These are phyloP conservation scores for Starmera amethionina DNA, from an alignment of 805 yeast genomes.

Conservation along the genomic window DNA sequence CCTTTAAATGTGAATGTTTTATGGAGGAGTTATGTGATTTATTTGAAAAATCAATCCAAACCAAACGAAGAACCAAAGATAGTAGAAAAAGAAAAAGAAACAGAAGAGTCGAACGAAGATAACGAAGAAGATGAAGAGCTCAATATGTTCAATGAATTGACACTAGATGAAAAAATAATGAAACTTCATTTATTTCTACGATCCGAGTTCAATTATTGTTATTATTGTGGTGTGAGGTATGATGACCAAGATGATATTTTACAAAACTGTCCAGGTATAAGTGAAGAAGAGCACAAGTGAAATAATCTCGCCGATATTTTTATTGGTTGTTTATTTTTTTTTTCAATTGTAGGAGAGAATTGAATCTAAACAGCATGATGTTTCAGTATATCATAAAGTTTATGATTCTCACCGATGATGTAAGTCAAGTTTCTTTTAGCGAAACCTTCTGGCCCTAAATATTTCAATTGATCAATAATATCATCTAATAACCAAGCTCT, in stretches of 20 bases:
- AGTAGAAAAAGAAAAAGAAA: slow-evolving; percentile 1
- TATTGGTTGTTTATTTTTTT: not conserved
- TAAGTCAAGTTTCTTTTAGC: slow-evolving; percentile 49
- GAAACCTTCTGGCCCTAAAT: slow-evolving; percentile 49
- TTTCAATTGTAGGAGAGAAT: not conserved
- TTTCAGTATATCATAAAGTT: slow-evolving; percentile 40
- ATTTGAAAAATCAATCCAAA: slow-evolving; percentile 6
- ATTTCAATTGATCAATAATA: slow-evolving; percentile 59
- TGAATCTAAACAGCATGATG: not conserved
- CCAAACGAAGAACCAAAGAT: slow-evolving; percentile 2
- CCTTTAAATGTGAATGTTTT: slow-evolving; percentile 26
- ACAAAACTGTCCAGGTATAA: slow-evolving; percentile 38
- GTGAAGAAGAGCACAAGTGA: slow-evolving; percentile 32
- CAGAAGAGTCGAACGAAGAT: slow-evolving; percentile 1
- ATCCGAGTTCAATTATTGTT: slow-evolving; percentile 32
- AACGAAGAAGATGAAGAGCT: slow-evolving; percentile 22
- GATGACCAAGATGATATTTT: slow-evolving; percentile 27
- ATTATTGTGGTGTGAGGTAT: slow-evolving; percentile 38
- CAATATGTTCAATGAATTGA: slow-evolving; percentile 17
- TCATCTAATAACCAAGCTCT: slow-evolving; percentile 78
- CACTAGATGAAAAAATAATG: slow-evolving; percentile 19
- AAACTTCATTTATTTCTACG: slow-evolving; percentile 30
- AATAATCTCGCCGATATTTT: too few relatives aligned
- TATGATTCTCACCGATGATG: slow-evolving; percentile 67
- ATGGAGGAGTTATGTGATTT: slow-evolving; percentile 29